These are phyloP conservation scores for Jamesozyma gamospora DNA, from an alignment of 805 yeast genomes.

Conservation along the genomic window DNA sequence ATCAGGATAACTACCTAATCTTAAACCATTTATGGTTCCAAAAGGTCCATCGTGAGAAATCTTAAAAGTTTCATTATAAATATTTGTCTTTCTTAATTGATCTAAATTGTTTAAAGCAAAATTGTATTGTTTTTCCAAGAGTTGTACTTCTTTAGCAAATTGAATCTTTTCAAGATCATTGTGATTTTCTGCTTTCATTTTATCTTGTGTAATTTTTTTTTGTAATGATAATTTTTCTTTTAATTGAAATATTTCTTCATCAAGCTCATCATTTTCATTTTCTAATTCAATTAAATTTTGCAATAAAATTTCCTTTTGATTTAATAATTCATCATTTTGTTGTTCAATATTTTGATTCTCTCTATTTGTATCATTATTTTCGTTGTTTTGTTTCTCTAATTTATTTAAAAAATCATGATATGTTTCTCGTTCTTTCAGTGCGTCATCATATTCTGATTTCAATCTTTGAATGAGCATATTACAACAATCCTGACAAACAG, in stretches of 20 bases:
- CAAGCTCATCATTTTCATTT: conserved; percentile 33
- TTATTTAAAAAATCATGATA: conserved; percentile 66
- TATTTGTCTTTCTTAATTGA: conserved; percentile 62
- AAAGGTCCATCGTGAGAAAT: conserved; percentile 78
- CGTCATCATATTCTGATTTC: conserved; percentile 59
- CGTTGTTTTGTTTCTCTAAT: conserved; percentile 40
- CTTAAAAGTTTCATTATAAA: conserved; percentile 71
- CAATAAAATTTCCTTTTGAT: conserved; percentile 14
- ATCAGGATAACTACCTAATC: conserved; percentile 61
- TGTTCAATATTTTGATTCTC: conserved; percentile 13
- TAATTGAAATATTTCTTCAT: conserved; percentile 35
- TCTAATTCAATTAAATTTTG: conserved; percentile 3
- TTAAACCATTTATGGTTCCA: conserved; percentile 77
- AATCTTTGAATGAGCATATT: conserved; percentile 52
- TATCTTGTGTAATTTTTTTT: conserved; percentile 38
- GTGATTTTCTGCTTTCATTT: conserved; percentile 39
- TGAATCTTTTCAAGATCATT: conserved; percentile 43
- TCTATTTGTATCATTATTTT: not conserved
- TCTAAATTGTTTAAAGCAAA: conserved; percentile 57
- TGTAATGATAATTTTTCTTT: conserved; percentile 40
- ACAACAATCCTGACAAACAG: conserved; percentile 84
- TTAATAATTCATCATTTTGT: conserved; percentile 27
- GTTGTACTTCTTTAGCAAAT: conserved; percentile 46
- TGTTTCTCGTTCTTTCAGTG: conserved; percentile 66
- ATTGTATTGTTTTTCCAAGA: conserved; percentile 54